Conservation (phyloP, 495 filamentous ascomycete genomes). For the Penicillium coffeae region DNA sequence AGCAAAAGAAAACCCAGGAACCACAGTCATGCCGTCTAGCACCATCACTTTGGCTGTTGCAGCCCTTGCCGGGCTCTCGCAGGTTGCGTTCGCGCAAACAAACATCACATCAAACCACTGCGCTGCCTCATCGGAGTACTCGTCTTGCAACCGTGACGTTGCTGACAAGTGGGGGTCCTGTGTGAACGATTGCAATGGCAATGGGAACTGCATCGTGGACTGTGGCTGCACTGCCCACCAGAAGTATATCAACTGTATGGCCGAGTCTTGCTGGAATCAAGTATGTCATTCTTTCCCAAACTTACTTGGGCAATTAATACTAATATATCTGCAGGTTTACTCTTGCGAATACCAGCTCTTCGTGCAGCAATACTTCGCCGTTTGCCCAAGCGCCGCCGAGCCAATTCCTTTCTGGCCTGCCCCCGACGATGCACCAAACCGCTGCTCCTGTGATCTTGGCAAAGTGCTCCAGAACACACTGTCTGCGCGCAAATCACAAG, state of each 20-base stretch:
- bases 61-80: conserved; percentile 12
- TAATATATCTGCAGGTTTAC: conserved; percentile 18
- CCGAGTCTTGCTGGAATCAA: conserved; percentile 29
- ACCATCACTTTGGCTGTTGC: conserved; percentile 15
- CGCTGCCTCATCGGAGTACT: conserved; percentile 14
- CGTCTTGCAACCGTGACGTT: conserved; percentile 20
- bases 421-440: conserved; percentile 26
- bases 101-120: conserved; percentile 24
- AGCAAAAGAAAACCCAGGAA: not conserved
- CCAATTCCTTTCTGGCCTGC: conserved; percentile 34
- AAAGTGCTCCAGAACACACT: conserved; percentile 24
- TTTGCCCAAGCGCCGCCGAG: conserved; percentile 25
- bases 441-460: conserved; percentile 31
- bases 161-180: conserved; percentile 22
- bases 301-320: too few relatives aligned
- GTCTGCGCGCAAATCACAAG: conserved; percentile 18
- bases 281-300: conserved; percentile 4
- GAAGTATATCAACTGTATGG: conserved; percentile 32
- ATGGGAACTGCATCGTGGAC: conserved; percentile 23
- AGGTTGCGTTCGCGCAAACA: conserved; percentile 19
- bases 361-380: conserved; percentile 27
- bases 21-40: conserved; percentile 15
- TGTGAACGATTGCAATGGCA: conserved; percentile 16
- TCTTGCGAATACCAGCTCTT: conserved; percentile 36
- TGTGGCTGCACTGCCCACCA: conserved; percentile 27